Evolutionary conservation across 2,329 filamentous ascomycete genomes (phyloP), one percentile per base, ranked within the genome.

Genomic region (Colletotrichum gigasporum): DNA sequence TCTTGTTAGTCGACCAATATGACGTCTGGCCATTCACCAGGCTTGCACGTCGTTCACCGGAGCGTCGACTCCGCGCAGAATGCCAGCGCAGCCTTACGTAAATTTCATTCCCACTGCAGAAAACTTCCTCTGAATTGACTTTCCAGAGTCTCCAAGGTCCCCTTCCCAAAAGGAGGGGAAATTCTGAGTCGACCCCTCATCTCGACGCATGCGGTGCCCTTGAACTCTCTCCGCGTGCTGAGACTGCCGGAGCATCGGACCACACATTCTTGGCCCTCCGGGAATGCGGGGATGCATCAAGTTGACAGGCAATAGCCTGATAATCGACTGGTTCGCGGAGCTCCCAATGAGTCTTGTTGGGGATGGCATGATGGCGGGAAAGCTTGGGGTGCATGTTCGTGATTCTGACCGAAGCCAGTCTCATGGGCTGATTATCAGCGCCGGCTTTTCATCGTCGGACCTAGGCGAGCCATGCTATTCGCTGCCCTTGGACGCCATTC

Each of bases 231-330:
- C 41, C 41, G 39, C 55, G 54, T 28, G 16, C 28, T 64, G 61
- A 64, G 61, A 64, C 48, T 54, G 56, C 56, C 41, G 48, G 35
- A 54, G 61, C 61, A 44, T 61, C 61, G 54, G 56, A 20, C 48
- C 56, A 64, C 28, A 34, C 18, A 9, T 8, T 28, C 20, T 37
- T 30, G 16, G 8, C 14, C 30, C 42, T n/a, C 50, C 20, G 20
- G 18, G 18, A 65, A 65, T 65, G 56, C 56, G 62, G 62, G 42
- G 45, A 35, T 37, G 44, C 48, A 44, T 50, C 18, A 37, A 14
- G 22, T 22, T 53, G 41, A 48, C 60, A 60, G 47, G 39, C 47
- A 12, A 60, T 35, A 48, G 28, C 54, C 32, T 24, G 24, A 53
- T 20, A 53, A 52, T 54, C 20, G 22, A 45, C 48, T 16, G 48